A percentile compares a stretch with the other conserved stretches of the same genome.
These are phyloP conservation scores for Saccharomyces uvarum DNA, from an alignment of 1,139 yeast species.

Conservation along the genomic window DNA sequence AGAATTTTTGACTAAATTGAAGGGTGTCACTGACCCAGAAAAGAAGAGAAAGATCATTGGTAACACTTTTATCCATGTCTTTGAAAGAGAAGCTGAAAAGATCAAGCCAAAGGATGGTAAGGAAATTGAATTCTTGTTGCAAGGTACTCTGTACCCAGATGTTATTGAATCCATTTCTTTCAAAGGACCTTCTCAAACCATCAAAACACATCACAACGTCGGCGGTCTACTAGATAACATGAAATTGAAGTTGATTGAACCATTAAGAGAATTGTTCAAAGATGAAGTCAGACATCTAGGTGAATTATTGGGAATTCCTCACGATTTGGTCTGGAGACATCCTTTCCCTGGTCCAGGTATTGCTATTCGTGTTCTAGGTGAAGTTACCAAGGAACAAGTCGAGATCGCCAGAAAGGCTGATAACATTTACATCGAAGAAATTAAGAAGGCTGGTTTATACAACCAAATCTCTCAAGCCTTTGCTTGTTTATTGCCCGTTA, in stretches of 20 bases:
- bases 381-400: constrained; percentile 86
- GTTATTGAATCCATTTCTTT: constrained; percentile 96
- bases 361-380: constrained; percentile 96
- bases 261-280: constrained; percentile 94
- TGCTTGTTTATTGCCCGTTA: constrained; percentile 93
- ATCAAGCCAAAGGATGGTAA: constrained; percentile 85
- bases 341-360: constrained; percentile 99
- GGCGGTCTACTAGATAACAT: constrained; percentile 96
- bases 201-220: constrained; percentile 97
- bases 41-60: constrained; percentile 98
- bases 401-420: constrained; percentile 97
- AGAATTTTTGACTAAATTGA: constrained; percentile 73
- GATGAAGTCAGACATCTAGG: constrained; percentile 98
- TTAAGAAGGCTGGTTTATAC: constrained; percentile 85
- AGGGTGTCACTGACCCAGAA: constrained; percentile 97
- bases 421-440: constrained; percentile 89
- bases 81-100: constrained; percentile 90
- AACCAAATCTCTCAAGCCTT: constrained; percentile 93
- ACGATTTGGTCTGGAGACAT: constrained; percentile 98
- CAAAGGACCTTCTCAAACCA: constrained; percentile 99
- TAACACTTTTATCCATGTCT: constrained; percentile 83
- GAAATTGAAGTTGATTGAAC: constrained; percentile 97
- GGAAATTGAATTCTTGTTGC: constrained; percentile 86
- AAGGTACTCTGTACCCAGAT: constrained; percentile 84
- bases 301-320: constrained; percentile 88